A percentile compares a stretch with the other conserved stretches of the same genome.
Conservation (phyloP, 2,329 filamentous ascomycete genomes). For the Annulohypoxylon truncatum region DNA sequence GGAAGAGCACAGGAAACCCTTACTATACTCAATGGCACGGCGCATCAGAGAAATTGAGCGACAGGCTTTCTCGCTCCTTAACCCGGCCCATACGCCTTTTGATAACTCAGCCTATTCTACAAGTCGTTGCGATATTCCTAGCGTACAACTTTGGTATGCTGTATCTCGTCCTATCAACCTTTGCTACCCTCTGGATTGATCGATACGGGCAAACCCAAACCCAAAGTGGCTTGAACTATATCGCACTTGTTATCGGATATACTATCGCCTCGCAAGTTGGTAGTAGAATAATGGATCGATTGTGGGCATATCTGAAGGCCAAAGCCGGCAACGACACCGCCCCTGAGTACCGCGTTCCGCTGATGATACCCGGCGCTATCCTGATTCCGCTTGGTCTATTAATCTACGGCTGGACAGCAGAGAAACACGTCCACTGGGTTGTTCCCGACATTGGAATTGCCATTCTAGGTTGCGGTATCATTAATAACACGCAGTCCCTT, state of each 20-base stretch:
- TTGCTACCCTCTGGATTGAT: constrained; percentile 60
- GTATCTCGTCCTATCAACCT: constrained; percentile 66
- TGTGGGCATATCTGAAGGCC: constrained; percentile 40
- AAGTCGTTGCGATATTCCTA: constrained; percentile 61
- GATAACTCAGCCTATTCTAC: constrained; percentile 62
- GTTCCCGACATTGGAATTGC: constrained; percentile 65
- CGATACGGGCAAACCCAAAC: constrained; percentile 61
- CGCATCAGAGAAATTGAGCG: constrained; percentile 7
- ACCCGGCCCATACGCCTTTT: constrained; percentile 62
- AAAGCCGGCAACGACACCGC: constrained; percentile 34
- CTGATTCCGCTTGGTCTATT: constrained; percentile 64
- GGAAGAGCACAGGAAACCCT: constrained; percentile 26
- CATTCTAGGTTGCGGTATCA: constrained; percentile 62
- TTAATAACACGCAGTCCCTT: constrained; percentile 63
- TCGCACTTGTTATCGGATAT: constrained; percentile 64
- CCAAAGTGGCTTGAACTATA: constrained; percentile 62
- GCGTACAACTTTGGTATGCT: constrained; percentile 65
- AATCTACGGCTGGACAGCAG: constrained; percentile 67
- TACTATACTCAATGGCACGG: constrained; percentile 19
- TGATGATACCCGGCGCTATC: constrained; percentile 64
- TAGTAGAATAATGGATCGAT: constrained; percentile 35
- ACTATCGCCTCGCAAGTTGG: constrained; percentile 59
- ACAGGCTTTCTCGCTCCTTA: constrained; percentile 42
- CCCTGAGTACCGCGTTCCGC: constrained; percentile 61
- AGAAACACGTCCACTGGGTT: constrained; percentile 63